Conservation (phyloP, 2,329 filamentous ascomycete genomes). For the Epichloe hybrida region DNA sequence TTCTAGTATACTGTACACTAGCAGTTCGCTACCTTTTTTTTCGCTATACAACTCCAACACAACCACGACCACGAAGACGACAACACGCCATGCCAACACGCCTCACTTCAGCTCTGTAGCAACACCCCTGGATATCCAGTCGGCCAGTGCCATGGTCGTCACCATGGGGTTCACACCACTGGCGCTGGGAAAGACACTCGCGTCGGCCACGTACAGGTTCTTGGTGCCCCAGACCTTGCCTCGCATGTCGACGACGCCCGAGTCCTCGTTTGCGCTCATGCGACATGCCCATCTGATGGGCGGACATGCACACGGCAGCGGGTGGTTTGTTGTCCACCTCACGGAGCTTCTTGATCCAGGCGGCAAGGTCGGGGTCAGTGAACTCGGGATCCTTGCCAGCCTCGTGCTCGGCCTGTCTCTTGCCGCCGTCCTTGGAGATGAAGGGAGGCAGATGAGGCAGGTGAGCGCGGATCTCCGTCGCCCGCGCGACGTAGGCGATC, state of each 20-base stretch:
- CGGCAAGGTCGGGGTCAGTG: slow-evolving; percentile 44
- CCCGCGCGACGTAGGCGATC: slow-evolving; percentile 65
- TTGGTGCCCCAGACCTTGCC: slow-evolving; percentile 53
- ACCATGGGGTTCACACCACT: slow-evolving; percentile 77
- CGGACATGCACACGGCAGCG: slow-evolving; percentile 46
- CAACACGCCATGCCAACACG: neutral
- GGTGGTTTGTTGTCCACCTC: slow-evolving; percentile 36
- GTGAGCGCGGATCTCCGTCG: slow-evolving; percentile 60
- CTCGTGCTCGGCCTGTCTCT: slow-evolving; percentile 9
- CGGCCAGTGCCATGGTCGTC: slow-evolving; percentile 57
- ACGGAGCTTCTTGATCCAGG: slow-evolving; percentile 43
- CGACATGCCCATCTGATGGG: slow-evolving; percentile 74
- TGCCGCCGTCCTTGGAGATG: slow-evolving; percentile 19
- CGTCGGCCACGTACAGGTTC: slow-evolving; percentile 57
- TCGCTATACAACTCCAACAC: no score
- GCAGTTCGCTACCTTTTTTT: no score
- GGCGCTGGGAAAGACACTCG: slow-evolving; percentile 62
- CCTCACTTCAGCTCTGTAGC: neutral
- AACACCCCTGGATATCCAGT: slow-evolving; percentile 49
- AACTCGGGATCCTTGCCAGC: slow-evolving; percentile 28
- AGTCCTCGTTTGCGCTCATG: slow-evolving; percentile 44
- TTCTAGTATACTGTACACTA: no score
- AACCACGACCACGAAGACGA: no score
- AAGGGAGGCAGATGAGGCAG: slow-evolving; percentile 52
- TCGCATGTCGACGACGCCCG: slow-evolving; percentile 43